phyloP scores from a whole-genome alignment of 352 stramenopile genomes.

The Phytopythium oedochilum region DNA sequence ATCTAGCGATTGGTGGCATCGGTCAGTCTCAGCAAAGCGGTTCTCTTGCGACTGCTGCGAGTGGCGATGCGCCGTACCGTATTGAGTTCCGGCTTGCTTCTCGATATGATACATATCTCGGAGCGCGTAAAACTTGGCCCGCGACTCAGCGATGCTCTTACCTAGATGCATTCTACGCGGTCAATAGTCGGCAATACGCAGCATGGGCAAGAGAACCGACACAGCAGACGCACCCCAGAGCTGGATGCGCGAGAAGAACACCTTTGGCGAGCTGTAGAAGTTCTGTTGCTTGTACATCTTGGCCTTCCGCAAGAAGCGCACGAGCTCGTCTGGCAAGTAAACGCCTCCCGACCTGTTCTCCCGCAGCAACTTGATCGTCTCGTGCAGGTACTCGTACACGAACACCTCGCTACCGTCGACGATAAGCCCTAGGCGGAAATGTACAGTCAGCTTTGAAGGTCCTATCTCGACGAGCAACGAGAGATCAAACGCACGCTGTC shows the following conservation, averaged over 20 bases:
- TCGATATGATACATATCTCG: conserved; percentile 61
- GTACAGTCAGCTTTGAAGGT: not conserved
- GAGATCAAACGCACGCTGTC: conserved; percentile 39
- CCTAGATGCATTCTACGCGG: conserved; percentile 11
- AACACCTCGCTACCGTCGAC: conserved; percentile 32
- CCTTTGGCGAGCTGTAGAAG: conserved; percentile 27
- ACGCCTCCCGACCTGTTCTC: conserved; percentile 58
- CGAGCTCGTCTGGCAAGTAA: conserved; percentile 67
- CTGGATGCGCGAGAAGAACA: conserved; percentile 67
- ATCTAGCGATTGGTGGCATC: not conserved
- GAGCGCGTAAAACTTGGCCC: conserved; percentile 70
- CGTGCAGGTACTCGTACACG: conserved; percentile 66
- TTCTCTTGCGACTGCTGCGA: not conserved
- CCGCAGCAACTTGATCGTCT: conserved; percentile 46
- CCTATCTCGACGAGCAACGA: no score
- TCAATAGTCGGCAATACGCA: not conserved
- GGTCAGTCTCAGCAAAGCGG: not conserved
- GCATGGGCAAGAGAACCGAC: not conserved
- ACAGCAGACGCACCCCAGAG: conserved; percentile 39
- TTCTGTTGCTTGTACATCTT: conserved; percentile 47
- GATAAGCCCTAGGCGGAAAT: conserved; percentile 19
- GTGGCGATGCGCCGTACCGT: not conserved
- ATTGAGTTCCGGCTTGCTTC: conserved; percentile 5
- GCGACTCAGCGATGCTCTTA: conserved; percentile 55
- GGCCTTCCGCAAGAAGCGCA: conserved; percentile 52